Evolutionary conservation across 2,329 filamentous ascomycete species (phyloP), one percentile per base, ranked within the genome.

Genomic region (Macrophomina phaseolina): DNA sequence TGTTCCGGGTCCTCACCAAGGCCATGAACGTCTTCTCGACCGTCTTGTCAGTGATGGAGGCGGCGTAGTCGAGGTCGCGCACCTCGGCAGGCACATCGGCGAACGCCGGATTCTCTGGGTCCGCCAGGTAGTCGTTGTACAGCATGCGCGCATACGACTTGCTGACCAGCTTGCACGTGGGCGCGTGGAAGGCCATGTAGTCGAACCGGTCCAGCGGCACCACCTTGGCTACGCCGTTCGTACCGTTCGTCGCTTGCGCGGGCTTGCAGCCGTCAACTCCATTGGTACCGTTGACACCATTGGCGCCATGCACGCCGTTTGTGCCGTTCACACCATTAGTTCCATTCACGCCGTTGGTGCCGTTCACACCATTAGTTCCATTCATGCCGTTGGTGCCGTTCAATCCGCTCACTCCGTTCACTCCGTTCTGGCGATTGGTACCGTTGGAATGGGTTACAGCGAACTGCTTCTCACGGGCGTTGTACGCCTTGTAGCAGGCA

Each of bases 111-210:
- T 81, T 83, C 42, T 77, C 73, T 32, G 82, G 81, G 73, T 84
- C 77, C 48, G 68, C 69, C 70, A 83, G 76, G 75, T 79, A 85
- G 73, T 85, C 83, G 75, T 85, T 84, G 80, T 84, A 85, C 32
- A 84, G 76, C 58, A 85, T 73, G 64, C 83, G 81, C 42, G 80
- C 83, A 75, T 85, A 85, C 65, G 82, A 84, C 78, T 85, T 85
- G 69, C 80, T 76, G n/a, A 85, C 83, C 58, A 84, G 79, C 75
- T 85, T 85, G 81, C 83, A 85, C 48, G 81, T 85, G 6, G 83
- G 83, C 8, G 82, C 80, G 73, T 85, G 83, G 80, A 85, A 85
- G 73, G 79, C 80, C 81, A 85, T 84, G 79, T 84, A 81, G 77
- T 85, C 83, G 73, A 85, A 85, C 45, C 82, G 80, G 74, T 85